Percentiles rank a stretch among this genome's conserved stretches.
These are phyloP conservation scores for Oryza glumipatula DNA, from an alignment of 176 grass and related monocot species.

Conservation along the genomic window DNA sequence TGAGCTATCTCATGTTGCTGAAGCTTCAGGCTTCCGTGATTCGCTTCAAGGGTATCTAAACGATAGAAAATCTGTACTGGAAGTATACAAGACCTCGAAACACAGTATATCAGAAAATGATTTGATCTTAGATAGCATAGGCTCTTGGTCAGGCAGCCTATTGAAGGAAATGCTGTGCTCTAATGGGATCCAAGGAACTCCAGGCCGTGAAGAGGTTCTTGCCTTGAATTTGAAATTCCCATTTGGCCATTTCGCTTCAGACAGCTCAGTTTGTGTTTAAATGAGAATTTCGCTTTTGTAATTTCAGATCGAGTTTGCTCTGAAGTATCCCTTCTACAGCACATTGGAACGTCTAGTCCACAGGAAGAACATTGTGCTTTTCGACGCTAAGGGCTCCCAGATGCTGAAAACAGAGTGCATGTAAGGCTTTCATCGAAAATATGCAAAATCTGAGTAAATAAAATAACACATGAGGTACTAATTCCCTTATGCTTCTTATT, in stretches of 20 bases:
- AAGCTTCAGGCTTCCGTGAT: slow-evolving; percentile 45
- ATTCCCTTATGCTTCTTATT: slow-evolving; percentile 7
- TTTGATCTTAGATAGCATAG: slow-evolving; percentile 61
- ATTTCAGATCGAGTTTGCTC: slow-evolving; percentile 66
- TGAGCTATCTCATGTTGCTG: slow-evolving; percentile 53
- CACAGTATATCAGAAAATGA: slow-evolving; percentile 56
- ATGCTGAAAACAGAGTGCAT: slow-evolving; percentile 54
- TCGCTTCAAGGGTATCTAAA: slow-evolving; percentile 71
- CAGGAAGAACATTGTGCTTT: slow-evolving; percentile 64
- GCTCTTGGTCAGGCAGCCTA: slow-evolving; percentile 59
- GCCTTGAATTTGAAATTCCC: slow-evolving; percentile 3
- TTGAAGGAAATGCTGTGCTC: slow-evolving; percentile 50
- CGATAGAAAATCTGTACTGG: slow-evolving; percentile 68
- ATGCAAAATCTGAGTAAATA: not conserved
- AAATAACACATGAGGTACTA: not conserved
- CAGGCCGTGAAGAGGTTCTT: slow-evolving; percentile 50
- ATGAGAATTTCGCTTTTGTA: not conserved
- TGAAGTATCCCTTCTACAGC: slow-evolving; percentile 66
- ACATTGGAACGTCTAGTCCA: slow-evolving; percentile 75
- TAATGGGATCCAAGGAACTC: not conserved
- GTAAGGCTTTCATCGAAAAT: slow-evolving; percentile 46
- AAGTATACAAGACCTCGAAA: slow-evolving; percentile 82
- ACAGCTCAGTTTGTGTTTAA: not conserved
- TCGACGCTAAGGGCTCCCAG: slow-evolving; percentile 28
- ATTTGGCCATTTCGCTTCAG: not conserved